A percentile compares a stretch with the other conserved stretches of the same genome.
Evolutionary conservation across 768 basidiomycete species (phyloP).

Genomic region (Pisolithus marmoratus): DNA sequence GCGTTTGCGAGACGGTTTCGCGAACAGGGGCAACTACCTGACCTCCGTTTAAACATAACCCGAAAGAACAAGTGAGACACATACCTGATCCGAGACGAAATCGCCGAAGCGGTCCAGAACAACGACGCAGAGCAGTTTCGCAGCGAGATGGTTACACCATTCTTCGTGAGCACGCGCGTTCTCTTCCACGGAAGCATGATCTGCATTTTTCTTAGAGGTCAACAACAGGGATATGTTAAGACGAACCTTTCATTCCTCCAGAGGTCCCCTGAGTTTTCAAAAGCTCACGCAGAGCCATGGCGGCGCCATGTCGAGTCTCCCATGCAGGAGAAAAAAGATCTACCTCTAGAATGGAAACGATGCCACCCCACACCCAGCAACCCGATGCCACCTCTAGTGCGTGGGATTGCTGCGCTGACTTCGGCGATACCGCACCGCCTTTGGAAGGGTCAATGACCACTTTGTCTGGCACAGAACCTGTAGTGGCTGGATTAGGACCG

Average conservation of each 20-base stretch:
- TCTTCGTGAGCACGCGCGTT: conserved; percentile 69
- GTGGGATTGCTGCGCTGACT: conserved; percentile 68
- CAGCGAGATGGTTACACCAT: conserved; percentile 87
- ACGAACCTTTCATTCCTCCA: conserved; percentile 74
- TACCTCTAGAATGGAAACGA: conserved; percentile 73
- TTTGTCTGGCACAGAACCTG: conserved; percentile 46
- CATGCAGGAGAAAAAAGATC: conserved; percentile 82
- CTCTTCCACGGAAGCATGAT: conserved; percentile 43
- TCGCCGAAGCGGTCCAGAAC: conserved; percentile 98
- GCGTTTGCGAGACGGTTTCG: conserved; percentile 91
- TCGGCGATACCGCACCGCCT: conserved; percentile 80
- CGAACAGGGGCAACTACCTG: conserved; percentile 92
- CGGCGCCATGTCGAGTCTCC: conserved; percentile 93
- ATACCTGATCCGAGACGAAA: conserved; percentile 86
- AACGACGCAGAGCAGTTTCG: conserved; percentile 82
- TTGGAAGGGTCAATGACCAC: conserved; percentile 76
- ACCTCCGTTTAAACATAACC: not conserved
- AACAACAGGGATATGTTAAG: not conserved
- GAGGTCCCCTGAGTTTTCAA: conserved; percentile 76
- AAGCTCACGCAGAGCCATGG: conserved; percentile 85
- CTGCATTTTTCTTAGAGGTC: conserved; percentile 30
- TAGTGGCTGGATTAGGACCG: conserved; percentile 44
- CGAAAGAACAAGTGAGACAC: conserved; percentile 5
- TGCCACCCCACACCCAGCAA: conserved; percentile 82
- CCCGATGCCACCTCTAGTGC: conserved; percentile 72